These are phyloP conservation scores for Allium cepa DNA, from an alignment of 106 monocot species.

Conservation along the genomic window DNA sequence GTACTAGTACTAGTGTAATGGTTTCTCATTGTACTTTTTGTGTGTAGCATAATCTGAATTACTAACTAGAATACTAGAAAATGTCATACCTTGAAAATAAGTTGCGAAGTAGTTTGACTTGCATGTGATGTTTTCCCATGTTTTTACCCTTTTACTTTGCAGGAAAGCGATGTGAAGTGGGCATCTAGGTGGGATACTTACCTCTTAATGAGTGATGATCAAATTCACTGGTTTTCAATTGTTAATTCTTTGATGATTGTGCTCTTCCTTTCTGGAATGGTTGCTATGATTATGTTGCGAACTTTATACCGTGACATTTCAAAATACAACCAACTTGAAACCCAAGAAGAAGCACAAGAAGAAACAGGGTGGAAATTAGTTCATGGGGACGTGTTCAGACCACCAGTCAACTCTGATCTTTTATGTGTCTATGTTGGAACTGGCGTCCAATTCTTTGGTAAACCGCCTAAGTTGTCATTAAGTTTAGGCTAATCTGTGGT, in stretches of 20 bases:
- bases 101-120: neutral
- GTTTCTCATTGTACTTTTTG: no score
- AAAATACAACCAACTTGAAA: conserved; percentile 94
- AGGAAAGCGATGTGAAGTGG: conserved; percentile 96
- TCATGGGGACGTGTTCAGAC: conserved; percentile 93
- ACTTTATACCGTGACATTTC: conserved; percentile 90
- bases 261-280: conserved; percentile 97
- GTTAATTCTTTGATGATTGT: conserved; percentile 98
- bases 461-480: no score
- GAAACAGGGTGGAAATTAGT: conserved; percentile 99
- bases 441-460: conserved; percentile 79
- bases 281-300: conserved; percentile 97
- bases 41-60: no score
- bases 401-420: conserved; percentile 72
- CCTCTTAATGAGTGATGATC: conserved; percentile 85
- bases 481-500: no score
- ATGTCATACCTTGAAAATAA: neutral
- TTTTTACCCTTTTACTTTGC: conserved; percentile 1
- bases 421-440: conserved; percentile 97
- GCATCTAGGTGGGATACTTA: conserved; percentile 96
- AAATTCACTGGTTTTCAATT: conserved; percentile 99
- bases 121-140: no score
- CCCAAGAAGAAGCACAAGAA: conserved; percentile 96
- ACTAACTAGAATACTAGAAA: no score
- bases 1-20: no score